phyloP scores from a whole-genome alignment of 2,329 filamentous ascomycete genomes.

The Zasmidium cellare region DNA sequence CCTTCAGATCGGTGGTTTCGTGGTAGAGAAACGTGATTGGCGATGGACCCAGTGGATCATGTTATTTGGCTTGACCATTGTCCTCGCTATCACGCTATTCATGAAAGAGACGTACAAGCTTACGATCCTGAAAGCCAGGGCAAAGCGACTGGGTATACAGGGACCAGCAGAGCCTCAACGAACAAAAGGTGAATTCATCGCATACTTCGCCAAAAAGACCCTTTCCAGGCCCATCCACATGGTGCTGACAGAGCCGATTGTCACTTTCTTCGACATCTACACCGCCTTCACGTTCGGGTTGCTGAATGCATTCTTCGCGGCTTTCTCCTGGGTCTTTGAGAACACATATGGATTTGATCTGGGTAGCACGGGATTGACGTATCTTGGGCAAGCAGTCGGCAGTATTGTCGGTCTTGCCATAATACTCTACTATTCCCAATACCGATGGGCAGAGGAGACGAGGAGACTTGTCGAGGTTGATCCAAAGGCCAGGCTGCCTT shows the following conservation, averaged over 20 bases:
- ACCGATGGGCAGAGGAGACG: not conserved
- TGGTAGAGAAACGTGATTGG: constrained; percentile 18
- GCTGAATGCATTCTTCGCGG: constrained; percentile 26
- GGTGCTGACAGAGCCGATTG: constrained; percentile 34
- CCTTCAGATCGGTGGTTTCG: constrained; percentile 34
- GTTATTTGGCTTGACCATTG: constrained; percentile 29
- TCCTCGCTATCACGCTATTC: constrained; percentile 33
- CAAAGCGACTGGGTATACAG: constrained; percentile 28
- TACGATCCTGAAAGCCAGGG: constrained; percentile 40
- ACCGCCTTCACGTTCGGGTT: constrained; percentile 24
- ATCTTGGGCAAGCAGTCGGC: constrained; percentile 22
- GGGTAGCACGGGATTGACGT: constrained; percentile 27
- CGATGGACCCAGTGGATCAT: constrained; percentile 34
- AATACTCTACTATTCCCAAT: constrained; percentile 24
- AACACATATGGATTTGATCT: constrained; percentile 69
- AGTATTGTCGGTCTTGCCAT: constrained; percentile 9
- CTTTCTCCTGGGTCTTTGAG: constrained; percentile 51
- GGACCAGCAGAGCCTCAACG: constrained; percentile 11
- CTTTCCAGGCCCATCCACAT: constrained; percentile 31
- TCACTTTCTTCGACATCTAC: constrained; percentile 24
- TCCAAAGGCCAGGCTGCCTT: not conserved
- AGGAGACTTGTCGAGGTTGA: not conserved
- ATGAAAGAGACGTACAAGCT: constrained; percentile 55
- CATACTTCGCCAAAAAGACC: constrained; percentile 23
- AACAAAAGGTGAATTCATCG: constrained; percentile 21